A percentile compares a stretch with the other conserved stretches of the same genome.
These are phyloP conservation scores for Diaporthe aspalathi DNA, from an alignment of 2,329 filamentous ascomycete genomes.

Conservation along the genomic window DNA sequence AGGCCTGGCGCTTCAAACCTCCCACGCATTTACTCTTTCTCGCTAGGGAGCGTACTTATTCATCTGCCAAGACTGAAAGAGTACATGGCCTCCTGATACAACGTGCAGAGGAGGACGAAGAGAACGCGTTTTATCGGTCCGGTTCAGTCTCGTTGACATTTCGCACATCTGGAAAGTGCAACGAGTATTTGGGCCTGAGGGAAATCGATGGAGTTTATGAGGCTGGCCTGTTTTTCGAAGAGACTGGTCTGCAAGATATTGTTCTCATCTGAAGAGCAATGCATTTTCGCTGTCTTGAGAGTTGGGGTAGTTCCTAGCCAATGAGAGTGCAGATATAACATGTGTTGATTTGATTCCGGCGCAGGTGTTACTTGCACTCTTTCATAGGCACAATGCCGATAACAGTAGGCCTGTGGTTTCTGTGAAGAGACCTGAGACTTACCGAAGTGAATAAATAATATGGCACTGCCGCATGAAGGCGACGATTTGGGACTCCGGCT, in stretches of 20 bases:
- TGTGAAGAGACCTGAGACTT: too few species aligned
- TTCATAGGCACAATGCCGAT: too few species aligned
- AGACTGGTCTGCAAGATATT: not conserved
- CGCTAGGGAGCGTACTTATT: not conserved
- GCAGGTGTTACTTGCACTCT: too few species aligned
- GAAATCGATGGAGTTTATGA: not conserved
- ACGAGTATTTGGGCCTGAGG: not conserved
- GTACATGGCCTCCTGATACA: not conserved
- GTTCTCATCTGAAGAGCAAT: not conserved
- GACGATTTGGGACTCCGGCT: too few species aligned
- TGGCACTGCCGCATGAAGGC: too few species aligned
- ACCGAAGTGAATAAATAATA: too few species aligned
- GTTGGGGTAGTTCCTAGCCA: too few species aligned
- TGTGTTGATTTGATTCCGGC: too few species aligned
- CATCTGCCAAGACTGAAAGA: not conserved
- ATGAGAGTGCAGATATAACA: too few species aligned
- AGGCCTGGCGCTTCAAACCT: not conserved
- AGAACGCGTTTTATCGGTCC: not conserved
- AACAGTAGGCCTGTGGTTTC: too few species aligned
- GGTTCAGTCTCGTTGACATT: not conserved
- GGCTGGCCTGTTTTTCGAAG: not conserved
- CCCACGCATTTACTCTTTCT: conserved; percentile 5
- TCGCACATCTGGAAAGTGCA: not conserved
- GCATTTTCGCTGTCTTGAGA: too few species aligned
- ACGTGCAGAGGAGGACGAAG: not conserved